These are phyloP conservation scores for Nephromyces sp. DNA, from an alignment of 169 alveolate genomes.

Conservation along the genomic window DNA sequence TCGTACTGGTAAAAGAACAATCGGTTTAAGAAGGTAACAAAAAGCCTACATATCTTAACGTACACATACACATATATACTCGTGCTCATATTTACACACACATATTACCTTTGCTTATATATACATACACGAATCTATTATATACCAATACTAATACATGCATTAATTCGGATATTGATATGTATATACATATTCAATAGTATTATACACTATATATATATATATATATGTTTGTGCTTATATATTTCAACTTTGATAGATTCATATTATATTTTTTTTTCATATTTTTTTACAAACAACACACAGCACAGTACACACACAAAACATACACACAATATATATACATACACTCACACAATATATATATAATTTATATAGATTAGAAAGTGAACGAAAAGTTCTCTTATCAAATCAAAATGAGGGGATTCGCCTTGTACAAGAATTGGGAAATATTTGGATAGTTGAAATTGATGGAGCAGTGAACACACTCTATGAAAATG, in stretches of 20 bases:
- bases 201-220: not conserved
- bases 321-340: too few species aligned
- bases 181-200: not conserved
- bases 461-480: slow-evolving; percentile 47
- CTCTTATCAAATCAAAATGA: not conserved
- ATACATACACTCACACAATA: not conserved
- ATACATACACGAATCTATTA: too few species aligned
- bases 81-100: too few species aligned
- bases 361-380: not conserved
- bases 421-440: not conserved
- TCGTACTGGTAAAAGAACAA: too few species aligned
- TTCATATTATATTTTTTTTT: not conserved
- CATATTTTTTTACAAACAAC: too few species aligned
- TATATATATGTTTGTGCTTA: not conserved
- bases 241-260: not conserved
- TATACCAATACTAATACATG: too few species aligned
- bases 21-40: too few species aligned
- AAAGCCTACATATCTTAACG: too few species aligned
- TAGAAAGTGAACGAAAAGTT: not conserved
- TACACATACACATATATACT: too few species aligned
- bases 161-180: too few species aligned
- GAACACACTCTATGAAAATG: slow-evolving; percentile 34
- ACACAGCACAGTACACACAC: too few species aligned
- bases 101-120: too few species aligned
- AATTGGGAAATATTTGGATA: slow-evolving; percentile 29